Percentiles rank a stretch among this genome's conserved stretches.
Evolutionary conservation across 805 yeast genomes (phyloP).

Genomic region (Candida anglica): DNA sequence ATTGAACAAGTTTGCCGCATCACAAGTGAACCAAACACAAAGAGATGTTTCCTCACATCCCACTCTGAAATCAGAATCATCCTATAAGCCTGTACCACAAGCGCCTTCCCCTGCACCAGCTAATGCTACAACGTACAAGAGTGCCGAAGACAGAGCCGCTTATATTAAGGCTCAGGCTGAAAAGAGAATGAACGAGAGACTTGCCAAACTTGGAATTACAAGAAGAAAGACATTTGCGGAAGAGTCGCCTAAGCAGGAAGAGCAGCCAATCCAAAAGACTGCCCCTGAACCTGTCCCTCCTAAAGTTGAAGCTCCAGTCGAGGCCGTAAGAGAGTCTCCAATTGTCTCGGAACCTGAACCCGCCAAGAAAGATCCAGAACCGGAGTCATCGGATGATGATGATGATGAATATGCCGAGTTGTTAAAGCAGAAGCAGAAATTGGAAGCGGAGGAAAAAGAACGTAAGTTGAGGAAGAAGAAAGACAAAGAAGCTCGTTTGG

Average conservation of each 20-base stretch:
- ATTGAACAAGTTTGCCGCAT: constrained; percentile 37
- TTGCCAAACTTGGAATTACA: constrained; percentile 74
- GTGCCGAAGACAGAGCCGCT: constrained; percentile 72
- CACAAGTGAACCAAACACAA: not conserved
- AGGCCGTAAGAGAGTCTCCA: constrained; percentile 11
- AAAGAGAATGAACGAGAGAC: constrained; percentile 74
- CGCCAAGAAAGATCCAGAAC: not conserved
- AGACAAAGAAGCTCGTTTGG: constrained; percentile 58
- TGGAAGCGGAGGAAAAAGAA: constrained; percentile 41
- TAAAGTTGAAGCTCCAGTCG: constrained; percentile 10
- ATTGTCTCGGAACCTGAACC: constrained; percentile 5
- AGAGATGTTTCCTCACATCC: not conserved
- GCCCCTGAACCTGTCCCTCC: constrained; percentile 2
- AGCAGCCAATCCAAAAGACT: not conserved
- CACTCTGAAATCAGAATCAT: constrained; percentile 2
- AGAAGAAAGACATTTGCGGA: constrained; percentile 25
- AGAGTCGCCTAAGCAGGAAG: not conserved
- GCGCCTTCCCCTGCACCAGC: constrained; percentile 9
- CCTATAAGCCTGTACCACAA: constrained; percentile 11
- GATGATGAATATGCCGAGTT: constrained; percentile 48
- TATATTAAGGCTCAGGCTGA: constrained; percentile 74
- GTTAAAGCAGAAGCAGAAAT: constrained; percentile 36
- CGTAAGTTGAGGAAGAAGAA: constrained; percentile 49
- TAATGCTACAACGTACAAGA: constrained; percentile 25
- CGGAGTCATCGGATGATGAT: constrained; percentile 11